Evolutionary conservation across 1,284 basidiomycete species (phyloP).

Genomic region (Trichosporon faecale): DNA sequence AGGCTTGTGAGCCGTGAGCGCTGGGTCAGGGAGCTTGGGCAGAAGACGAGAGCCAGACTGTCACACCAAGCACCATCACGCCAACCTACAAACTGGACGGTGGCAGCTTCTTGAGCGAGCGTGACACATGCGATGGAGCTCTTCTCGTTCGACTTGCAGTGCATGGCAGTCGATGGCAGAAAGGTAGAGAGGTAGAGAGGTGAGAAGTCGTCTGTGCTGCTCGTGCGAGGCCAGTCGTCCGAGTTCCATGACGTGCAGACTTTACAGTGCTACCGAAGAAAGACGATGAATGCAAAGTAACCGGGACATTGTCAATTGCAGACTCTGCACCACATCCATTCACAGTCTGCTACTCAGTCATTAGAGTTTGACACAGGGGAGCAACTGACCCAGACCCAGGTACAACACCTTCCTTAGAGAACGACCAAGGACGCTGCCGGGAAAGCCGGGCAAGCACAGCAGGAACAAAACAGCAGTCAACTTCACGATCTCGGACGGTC

Average conservation of each 20-base stretch:
- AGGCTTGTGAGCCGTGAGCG: not conserved
- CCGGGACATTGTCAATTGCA: not conserved
- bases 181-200: no score
- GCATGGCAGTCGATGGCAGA: no score
- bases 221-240: not conserved
- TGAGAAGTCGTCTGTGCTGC: no score
- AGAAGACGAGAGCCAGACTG: not conserved
- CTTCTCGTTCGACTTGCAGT: no score
- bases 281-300: not conserved
- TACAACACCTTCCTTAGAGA: not conserved
- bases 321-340: not conserved
- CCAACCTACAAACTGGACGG: no score
- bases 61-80: not conserved
- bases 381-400: not conserved
- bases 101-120: not conserved
- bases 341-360: not conserved
- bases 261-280: not conserved
- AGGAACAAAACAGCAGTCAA: no score
- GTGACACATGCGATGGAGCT: no score
- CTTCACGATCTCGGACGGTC: no score
- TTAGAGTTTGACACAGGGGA: not conserved
- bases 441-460: no score
- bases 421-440: no score
- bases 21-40: not conserved
- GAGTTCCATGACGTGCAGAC: not conserved